Conservation (phyloP, 345 rosid species). For the Carallia pectinifolia region DNA sequence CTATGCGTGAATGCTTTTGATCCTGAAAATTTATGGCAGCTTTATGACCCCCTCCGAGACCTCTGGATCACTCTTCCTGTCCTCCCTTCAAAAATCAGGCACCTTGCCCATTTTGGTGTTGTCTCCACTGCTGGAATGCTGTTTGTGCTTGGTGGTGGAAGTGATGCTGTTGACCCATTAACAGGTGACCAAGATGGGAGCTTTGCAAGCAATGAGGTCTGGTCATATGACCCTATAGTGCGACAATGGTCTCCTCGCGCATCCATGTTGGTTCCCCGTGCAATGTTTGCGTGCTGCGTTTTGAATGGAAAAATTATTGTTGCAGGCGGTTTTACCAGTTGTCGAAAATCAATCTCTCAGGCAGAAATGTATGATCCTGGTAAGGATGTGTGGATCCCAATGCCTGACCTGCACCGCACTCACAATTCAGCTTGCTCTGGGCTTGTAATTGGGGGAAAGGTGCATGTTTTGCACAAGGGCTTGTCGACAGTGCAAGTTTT, state of each 20-base stretch:
- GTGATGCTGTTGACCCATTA: constrained; percentile 87
- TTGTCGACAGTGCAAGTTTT: constrained; percentile 79
- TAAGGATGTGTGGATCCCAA: constrained; percentile 68
- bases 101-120: constrained; percentile 80
- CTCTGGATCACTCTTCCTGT: constrained; percentile 89
- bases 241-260: constrained; percentile 66
- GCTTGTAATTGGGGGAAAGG: constrained; percentile 58
- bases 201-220: constrained; percentile 87
- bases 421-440: constrained; percentile 95
- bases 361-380: constrained; percentile 94
- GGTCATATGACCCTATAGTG: constrained; percentile 78
- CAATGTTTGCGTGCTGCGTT: constrained; percentile 92
- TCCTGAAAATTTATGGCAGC: constrained; percentile 95
- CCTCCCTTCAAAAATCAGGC: constrained; percentile 82
- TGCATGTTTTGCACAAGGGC: constrained; percentile 88
- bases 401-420: constrained; percentile 82
- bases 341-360: constrained; percentile 80
- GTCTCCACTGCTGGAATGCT: constrained; percentile 65
- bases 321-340: constrained; percentile 92
- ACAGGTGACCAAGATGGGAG: constrained; percentile 97
- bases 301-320: constrained; percentile 82
- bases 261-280: constrained; percentile 91
- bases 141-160: constrained; percentile 92
- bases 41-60: constrained; percentile 75
- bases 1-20: constrained; percentile 86